Evolutionary conservation across 139 green algal genomes (phyloP), one percentile per base, ranked within the genome.

Genomic region (Eudorina sp.): DNA sequence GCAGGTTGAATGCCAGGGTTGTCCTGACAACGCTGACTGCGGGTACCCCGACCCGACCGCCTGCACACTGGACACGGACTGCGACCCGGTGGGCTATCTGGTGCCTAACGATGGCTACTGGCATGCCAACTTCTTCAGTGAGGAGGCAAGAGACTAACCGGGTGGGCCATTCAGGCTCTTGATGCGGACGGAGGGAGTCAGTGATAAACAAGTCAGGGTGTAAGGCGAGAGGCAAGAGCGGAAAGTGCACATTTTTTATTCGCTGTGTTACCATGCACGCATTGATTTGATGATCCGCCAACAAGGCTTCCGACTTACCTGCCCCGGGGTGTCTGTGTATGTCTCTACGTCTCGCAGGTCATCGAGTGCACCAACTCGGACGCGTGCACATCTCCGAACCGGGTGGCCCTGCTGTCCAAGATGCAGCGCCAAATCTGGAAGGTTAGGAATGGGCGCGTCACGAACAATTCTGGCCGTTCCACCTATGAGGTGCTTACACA

Each of bases 51-150:
- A 66, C 19, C 62, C 23, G 1, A 11, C 45, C 6, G 60, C 64
- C 0, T 68, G 53, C 64, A 48, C 46, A 2, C 25, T 1, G 23
- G 64, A 38, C 14, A 53, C 46, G 23, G 36, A 45, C 19, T 77
- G 60, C 60, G 60, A 78, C 45, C 45, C 64, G 5, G 1, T 53
- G 0, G 81, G 81, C 14, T 87, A 41, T 64, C 38, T 87, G 60
- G 81, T 87, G 43, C 62, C 64, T 18, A 5, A 87, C 19, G 64
- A 78, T 31, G 81, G 81, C 19, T 87, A 79, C 45, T 87, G 81
- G 81, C 81, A 87, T 31, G 40, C 21, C 43, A 87, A 41, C 66
- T 78, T 87, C 81, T 87, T 79, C 81, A 87, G 81, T 53, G 64
- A 87, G 43, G 45, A 85, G 78, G 78, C 58, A 55, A 46, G 64